phyloP scores from a whole-genome alignment of 495 filamentous ascomycete species.

The Jackrogersella multiformis region DNA sequence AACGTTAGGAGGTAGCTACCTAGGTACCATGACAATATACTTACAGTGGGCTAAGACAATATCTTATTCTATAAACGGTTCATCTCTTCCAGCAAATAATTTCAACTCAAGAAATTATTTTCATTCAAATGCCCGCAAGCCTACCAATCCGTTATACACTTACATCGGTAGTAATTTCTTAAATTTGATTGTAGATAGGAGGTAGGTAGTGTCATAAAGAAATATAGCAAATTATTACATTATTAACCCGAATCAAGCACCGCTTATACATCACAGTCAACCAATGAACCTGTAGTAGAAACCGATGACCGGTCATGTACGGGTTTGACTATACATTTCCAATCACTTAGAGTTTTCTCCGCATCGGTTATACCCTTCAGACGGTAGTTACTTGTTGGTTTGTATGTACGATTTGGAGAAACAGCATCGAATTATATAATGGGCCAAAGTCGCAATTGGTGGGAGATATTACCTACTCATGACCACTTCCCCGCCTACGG shows the following conservation, averaged over 20 bases:
- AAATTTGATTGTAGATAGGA: no score
- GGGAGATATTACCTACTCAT: conserved; percentile 8
- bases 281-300: conserved; percentile 1
- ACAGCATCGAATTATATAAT: conserved; percentile 1
- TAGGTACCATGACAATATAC: no score
- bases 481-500: conserved; percentile 32
- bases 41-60: no score
- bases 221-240: not conserved
- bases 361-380: conserved; percentile 12
- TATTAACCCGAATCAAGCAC: not conserved
- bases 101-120: no score
- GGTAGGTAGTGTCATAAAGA: no score
- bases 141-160: no score
- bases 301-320: not conserved
- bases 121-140: no score
- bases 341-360: conserved; percentile 15
- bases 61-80: no score
- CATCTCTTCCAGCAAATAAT: no score
- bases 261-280: conserved; percentile 4
- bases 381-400: conserved; percentile 11
- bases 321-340: conserved; percentile 2
- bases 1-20: no score
- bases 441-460: conserved; percentile 24
- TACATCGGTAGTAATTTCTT: no score
- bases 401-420: conserved; percentile 27